phyloP scores from a whole-genome alignment of 2,329 filamentous ascomycete genomes.

The Karstenula rhodostoma region DNA sequence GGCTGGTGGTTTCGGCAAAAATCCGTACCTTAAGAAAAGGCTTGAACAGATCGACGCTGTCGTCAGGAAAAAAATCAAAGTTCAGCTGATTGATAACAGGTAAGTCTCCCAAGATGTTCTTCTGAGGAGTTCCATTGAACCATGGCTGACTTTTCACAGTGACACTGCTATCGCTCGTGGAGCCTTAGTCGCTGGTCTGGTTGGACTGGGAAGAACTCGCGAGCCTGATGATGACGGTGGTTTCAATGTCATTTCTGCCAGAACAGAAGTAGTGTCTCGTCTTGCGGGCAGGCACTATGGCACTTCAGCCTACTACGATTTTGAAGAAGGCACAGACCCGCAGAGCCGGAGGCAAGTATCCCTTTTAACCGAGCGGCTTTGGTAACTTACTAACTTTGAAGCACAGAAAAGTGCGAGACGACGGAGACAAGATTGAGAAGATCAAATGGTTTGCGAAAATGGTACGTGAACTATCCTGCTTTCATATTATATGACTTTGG shows the following conservation, averaged over 20 bases:
- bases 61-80: background rate
- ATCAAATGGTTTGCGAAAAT: slow-evolving; percentile 10
- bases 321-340: slow-evolving; percentile 8
- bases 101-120: no score
- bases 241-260: slow-evolving; percentile 1
- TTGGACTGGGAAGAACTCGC: background rate
- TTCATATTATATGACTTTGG: background rate
- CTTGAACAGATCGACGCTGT: slow-evolving; percentile 8
- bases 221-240: background rate
- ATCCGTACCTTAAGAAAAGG: slow-evolving; percentile 12
- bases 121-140: background rate
- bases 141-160: background rate
- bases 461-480: background rate
- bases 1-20: slow-evolving; percentile 13
- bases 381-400: background rate
- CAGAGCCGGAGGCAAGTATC: background rate
- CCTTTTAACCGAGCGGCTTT: background rate
- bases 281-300: slow-evolving; percentile 5
- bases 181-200: slow-evolving; percentile 6
- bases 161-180: slow-evolving; percentile 12
- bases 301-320: background rate
- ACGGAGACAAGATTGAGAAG: slow-evolving; percentile 11
- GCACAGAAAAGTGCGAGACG: background rate
- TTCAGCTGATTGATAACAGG: background rate
- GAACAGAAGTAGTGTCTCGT: slow-evolving; percentile 6